A percentile compares a stretch with the other conserved stretches of the same genome.
Conservation (phyloP, 2,329 filamentous ascomycete genomes). For the Cercospora citrullina region DNA sequence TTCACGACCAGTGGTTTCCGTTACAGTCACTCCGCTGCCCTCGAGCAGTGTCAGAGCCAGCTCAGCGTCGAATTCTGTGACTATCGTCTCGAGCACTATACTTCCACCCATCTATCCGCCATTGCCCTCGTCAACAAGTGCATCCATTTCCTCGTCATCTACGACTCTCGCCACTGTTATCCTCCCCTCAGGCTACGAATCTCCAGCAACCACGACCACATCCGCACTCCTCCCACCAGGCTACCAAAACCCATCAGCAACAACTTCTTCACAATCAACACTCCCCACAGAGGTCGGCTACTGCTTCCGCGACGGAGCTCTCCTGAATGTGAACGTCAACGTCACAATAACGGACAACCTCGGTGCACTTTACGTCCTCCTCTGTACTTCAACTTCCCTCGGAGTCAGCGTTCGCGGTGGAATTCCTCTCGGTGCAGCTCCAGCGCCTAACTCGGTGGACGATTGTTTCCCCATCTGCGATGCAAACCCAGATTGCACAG, state of each 20-base stretch:
- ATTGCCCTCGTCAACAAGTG: not conserved
- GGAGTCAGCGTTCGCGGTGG: not conserved
- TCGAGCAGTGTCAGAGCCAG: not conserved
- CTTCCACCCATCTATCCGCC: not conserved
- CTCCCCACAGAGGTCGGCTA: not conserved
- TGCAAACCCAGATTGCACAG: constrained; percentile 4
- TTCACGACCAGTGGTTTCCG: not conserved
- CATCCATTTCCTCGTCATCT: not conserved
- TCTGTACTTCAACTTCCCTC: constrained; percentile 3
- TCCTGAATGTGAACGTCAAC: constrained; percentile 6
- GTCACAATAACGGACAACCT: constrained; percentile 12
- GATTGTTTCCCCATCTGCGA: constrained; percentile 12
- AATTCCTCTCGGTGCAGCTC: not conserved
- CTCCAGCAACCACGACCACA: not conserved
- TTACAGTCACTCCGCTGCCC: constrained; percentile 9
- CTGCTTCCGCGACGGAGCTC: constrained; percentile 11
- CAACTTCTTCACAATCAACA: not conserved
- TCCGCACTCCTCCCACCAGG: not conserved
- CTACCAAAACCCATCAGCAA: not conserved
- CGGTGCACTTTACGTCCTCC: constrained; percentile 9
- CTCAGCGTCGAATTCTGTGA: not conserved
- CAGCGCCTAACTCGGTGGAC: constrained; percentile 10
- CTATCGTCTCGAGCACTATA: not conserved
- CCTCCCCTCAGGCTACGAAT: not conserved
- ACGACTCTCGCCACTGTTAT: not conserved